Evolutionary conservation across 2,329 filamentous ascomycete genomes (phyloP).

Genomic region (Huntiella savannae): DNA sequence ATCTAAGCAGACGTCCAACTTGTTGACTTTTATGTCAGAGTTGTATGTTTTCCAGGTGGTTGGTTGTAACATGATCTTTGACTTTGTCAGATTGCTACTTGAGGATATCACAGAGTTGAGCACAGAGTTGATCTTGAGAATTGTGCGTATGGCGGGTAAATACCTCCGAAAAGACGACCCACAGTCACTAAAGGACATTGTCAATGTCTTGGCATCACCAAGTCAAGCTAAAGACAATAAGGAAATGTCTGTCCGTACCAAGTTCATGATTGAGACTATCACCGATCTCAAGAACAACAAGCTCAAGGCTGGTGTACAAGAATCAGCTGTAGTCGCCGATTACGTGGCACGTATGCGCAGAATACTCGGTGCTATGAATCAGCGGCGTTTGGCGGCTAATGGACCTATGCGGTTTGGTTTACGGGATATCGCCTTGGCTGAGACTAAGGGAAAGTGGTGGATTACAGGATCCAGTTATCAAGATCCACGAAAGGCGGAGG

Average conservation of each 20-base stretch:
- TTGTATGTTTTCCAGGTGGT: constrained; percentile 87
- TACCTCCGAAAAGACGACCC: constrained; percentile 80
- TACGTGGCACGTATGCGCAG: constrained; percentile 83
- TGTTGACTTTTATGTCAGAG: constrained; percentile 66
- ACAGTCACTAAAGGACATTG: constrained; percentile 71
- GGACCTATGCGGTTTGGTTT: constrained; percentile 71
- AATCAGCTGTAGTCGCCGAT: constrained; percentile 56
- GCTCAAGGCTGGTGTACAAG: constrained; percentile 53
- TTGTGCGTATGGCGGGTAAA: constrained; percentile 65
- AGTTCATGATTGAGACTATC: constrained; percentile 95
- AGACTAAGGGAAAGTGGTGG: constrained; percentile 95
- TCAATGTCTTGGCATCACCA: constrained; percentile 52
- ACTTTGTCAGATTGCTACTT: constrained; percentile 69
- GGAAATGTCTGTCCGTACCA: constrained; percentile 69
- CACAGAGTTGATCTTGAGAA: constrained; percentile 68
- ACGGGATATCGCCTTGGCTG: constrained; percentile 61
- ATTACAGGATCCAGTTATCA: constrained; percentile 84
- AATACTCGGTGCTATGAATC: constrained; percentile 58
- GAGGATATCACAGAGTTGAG: constrained; percentile 61
- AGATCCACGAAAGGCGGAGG: constrained; percentile 16
- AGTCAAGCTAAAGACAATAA: constrained; percentile 47
- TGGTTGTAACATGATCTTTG: constrained; percentile 67
- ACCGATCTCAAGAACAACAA: constrained; percentile 89
- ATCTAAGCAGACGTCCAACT: constrained; percentile 36
- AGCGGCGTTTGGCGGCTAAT: constrained; percentile 44